Base-by-base conservation (phyloP, 2,329 filamentous ascomycete genomes). In the Fusarium metavorans region DNA sequence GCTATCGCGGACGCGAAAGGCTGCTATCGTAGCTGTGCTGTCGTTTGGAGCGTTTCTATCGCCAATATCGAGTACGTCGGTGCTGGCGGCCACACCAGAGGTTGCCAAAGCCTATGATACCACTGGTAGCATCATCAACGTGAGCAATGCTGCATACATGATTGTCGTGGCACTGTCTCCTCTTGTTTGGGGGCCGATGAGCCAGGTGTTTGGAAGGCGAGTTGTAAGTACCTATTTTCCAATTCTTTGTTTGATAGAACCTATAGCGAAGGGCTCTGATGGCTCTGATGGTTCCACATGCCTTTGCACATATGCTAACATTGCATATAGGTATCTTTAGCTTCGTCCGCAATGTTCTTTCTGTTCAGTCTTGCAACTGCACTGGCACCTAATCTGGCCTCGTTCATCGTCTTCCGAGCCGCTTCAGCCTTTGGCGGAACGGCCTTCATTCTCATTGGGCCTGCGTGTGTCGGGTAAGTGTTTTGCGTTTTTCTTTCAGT, bases 41-140 rank as follows among this genome's bases (percentile, higher is more conserved):
- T 92, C 93, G 0, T 94, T 92, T 79, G 95, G 93, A 82, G 91
- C 92, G 30, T 94, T 96, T 73, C 85, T 96, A 52, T 91, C 94
- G 1, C 94, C 94, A 0, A 89, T 94, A 27, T 93, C 91, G 14
- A 94, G 91, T 43, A 95, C 93, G 0, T 92, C 92, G 1, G 90
- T 95, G 10, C 83, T 96, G 14, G 88, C 93, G 1, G 94, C 93
- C 3, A 90, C 93, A 1, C 93, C 93, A 2, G 93, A 96, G 81
- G 91, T 96, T 6, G 92, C 93, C 2, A 81, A 80, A 5, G 91
- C 89, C 9, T 94, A 89, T 79, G 73, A 85, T 43, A 94, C 92
- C 0, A 92, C 89, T 0, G 92, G 91, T 6, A 89, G 88, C 11
- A 88, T 95, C 66, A 91, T 95, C 80, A 94, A 94, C 79, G 82